Evolutionary conservation across 768 basidiomycete genomes (phyloP), one percentile per base, ranked within the genome.

Genomic region (Mycena capillaripes): DNA sequence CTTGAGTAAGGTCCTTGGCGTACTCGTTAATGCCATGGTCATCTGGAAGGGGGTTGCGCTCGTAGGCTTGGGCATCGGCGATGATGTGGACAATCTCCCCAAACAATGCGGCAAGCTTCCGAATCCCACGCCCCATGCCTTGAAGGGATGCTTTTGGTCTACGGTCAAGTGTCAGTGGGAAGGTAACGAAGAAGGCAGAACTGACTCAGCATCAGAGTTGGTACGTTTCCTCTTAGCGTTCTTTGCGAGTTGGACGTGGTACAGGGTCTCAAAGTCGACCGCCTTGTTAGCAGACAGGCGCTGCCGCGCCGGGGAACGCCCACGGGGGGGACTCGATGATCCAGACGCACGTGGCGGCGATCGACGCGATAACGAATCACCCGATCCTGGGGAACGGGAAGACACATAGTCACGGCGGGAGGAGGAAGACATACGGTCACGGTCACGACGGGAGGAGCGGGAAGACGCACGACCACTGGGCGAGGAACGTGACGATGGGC

Each of bases 61-160:
- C 52, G 36, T 66, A 65, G 8, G 36, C 65, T 21, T 40, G 23
- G 38, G 63, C 70, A 9, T n/a, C n/a, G n/a, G n/a, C n/a, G n/a
- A n/a, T n/a, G n/a, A n/a, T n/a, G n/a, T n/a, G n/a, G n/a, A n/a
- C n/a, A n/a, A n/a, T n/a, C n/a, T n/a, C n/a, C n/a, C n/a, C n/a
- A n/a, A n/a, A n/a, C n/a, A n/a, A n/a, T n/a, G n/a, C n/a, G n/a
- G n/a, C n/a, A n/a, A n/a, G n/a, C n/a, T n/a, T n/a, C n/a, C n/a
- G n/a, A n/a, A 69, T 42, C 1, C 67, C 67, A 9, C 67, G 59
- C 1, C 67, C 67, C 6, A 16, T 34, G 23, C 10, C 25, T 30
- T 68, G 66, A 17, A 42, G 23, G n/a, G 42, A 44, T 16, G 7
- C 25, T 4, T 3, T 30, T 16, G 50, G 9, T 27, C 63, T 55